A percentile compares a stretch with the other conserved stretches of the same genome.
Conservation (phyloP, 768 basidiomycete genomes). For the Sarcomyxa edulis region DNA sequence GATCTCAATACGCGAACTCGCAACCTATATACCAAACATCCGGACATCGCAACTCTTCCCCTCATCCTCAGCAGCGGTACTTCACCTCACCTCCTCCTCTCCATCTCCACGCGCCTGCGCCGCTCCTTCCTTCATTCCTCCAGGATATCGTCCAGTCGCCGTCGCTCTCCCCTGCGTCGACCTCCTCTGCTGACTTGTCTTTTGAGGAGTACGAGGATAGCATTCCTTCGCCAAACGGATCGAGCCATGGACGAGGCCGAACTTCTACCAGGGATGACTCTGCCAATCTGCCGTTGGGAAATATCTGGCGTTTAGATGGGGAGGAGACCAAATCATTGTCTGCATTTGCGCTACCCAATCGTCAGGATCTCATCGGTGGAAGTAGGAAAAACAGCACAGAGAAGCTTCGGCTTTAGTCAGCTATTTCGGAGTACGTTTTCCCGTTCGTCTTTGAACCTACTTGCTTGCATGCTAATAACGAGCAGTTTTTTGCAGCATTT, state of each 20-base stretch:
- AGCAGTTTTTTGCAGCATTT: no score
- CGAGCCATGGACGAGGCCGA: conserved; percentile 1
- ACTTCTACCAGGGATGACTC: conserved; percentile 15
- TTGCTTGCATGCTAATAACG: no score
- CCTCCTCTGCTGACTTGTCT: conserved; percentile 62
- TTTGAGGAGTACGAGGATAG: conserved; percentile 52
- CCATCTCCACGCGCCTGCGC: conserved; percentile 34
- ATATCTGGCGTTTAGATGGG: conserved; percentile 71
- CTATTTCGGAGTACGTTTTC: conserved; percentile 1
- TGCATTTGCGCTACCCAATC: conserved; percentile 42
- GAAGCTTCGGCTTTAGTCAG: conserved; percentile 18
- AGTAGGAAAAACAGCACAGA: conserved; percentile 37
- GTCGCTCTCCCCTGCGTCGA: conserved; percentile 57
- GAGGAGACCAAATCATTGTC: conserved; percentile 59
- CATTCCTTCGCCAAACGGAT: conserved; percentile 17
- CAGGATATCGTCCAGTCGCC: conserved; percentile 71
- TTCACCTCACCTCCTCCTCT: conserved; percentile 13
- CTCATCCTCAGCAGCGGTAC: conserved; percentile 17
- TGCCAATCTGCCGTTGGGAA: conserved; percentile 29
- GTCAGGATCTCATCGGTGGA: conserved; percentile 28
- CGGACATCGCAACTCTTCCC: conserved; percentile 35
- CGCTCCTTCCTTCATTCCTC: conserved; percentile 72
- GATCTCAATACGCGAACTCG: conserved; percentile 36
- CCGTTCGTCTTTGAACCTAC: no score
- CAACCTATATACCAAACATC: conserved; percentile 74